Conservation (phyloP, 345 rosid genomes). For the Litchi chinensis region DNA sequence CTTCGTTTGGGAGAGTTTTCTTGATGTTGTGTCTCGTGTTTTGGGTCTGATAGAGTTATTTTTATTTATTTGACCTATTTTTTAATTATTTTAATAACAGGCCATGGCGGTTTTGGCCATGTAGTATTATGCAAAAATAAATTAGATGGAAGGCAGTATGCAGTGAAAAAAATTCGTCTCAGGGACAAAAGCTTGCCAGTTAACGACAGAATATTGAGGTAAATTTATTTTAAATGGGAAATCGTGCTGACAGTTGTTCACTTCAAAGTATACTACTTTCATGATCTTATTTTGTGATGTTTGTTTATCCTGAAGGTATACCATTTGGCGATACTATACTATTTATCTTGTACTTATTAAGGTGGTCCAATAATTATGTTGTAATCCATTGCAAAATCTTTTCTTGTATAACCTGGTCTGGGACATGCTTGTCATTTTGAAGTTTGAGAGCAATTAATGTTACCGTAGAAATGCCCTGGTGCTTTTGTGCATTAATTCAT, state of each 20-base stretch:
- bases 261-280: not conserved
- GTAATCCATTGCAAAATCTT: not conserved
- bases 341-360: not conserved
- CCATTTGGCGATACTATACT: not conserved
- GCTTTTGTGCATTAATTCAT: not conserved
- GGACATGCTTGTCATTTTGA: not conserved
- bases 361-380: not conserved
- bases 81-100: constrained; percentile 36
- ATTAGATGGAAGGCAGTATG: constrained; percentile 97
- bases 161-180: constrained; percentile 91
- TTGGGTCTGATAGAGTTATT: not conserved
- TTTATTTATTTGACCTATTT: no score
- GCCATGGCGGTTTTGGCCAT: constrained; percentile 96
- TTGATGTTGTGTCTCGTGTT: not conserved
- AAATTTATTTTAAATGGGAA: constrained; percentile 23
- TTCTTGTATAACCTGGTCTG: not conserved
- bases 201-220: constrained; percentile 83
- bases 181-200: constrained; percentile 83
- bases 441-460: not conserved
- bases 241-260: constrained; percentile 10
- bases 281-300: not conserved
- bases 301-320: not conserved
- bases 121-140: constrained; percentile 95
- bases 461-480: not conserved
- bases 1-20: not conserved